phyloP scores from a whole-genome alignment of 2,329 filamentous ascomycete genomes.

The Nemania sp. region DNA sequence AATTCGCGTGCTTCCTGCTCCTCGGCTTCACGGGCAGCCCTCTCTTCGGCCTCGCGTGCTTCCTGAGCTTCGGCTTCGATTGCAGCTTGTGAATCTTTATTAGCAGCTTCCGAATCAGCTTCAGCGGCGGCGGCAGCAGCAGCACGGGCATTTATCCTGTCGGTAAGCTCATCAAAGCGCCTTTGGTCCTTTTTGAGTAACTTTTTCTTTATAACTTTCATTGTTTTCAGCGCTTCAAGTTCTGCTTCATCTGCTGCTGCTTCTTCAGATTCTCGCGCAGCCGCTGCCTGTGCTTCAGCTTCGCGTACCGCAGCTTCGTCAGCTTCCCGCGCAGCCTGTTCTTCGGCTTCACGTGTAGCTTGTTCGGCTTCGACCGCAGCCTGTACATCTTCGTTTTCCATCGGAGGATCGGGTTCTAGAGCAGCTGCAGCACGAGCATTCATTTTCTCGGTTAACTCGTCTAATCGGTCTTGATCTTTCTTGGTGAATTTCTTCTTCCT shows the following conservation, averaged over 20 bases:
- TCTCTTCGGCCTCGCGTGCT: slow-evolving; percentile 30
- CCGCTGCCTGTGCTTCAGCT: slow-evolving; percentile 21
- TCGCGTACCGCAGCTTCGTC: slow-evolving; percentile 3
- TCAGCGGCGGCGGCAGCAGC: slow-evolving; percentile 36
- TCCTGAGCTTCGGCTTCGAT: slow-evolving; percentile 32
- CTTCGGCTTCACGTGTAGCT: slow-evolving; percentile 21
- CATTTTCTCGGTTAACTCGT: slow-evolving; percentile 17
- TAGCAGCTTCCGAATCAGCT: slow-evolving; percentile 21
- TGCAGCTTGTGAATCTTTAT: slow-evolving; percentile 32
- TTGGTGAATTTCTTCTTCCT: slow-evolving; percentile 13
- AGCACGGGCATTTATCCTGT: slow-evolving; percentile 18
- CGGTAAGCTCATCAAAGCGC: slow-evolving; percentile 24
- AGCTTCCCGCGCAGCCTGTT: slow-evolving; percentile 33
- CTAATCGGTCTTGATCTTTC: slow-evolving; percentile 20
- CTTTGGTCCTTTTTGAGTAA: slow-evolving; percentile 15
- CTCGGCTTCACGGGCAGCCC: slow-evolving; percentile 11
- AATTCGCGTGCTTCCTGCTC: slow-evolving; percentile 2
- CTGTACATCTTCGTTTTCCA: slow-evolving; percentile 17
- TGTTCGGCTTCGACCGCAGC: slow-evolving; percentile 21
- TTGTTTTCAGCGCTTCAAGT: slow-evolving; percentile 9
- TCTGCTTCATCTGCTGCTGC: slow-evolving; percentile 27
- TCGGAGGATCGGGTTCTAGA: slow-evolving; percentile 1
- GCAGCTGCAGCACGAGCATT: slow-evolving; percentile 17
- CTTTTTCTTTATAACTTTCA: slow-evolving; percentile 10
- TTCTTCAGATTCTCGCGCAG: slow-evolving; percentile 18